Percentiles rank a stretch among this genome's conserved stretches.
These are phyloP conservation scores for Melanopsichium pennsylvanicum DNA, from an alignment of 1,284 basidiomycete species.

Conservation along the genomic window DNA sequence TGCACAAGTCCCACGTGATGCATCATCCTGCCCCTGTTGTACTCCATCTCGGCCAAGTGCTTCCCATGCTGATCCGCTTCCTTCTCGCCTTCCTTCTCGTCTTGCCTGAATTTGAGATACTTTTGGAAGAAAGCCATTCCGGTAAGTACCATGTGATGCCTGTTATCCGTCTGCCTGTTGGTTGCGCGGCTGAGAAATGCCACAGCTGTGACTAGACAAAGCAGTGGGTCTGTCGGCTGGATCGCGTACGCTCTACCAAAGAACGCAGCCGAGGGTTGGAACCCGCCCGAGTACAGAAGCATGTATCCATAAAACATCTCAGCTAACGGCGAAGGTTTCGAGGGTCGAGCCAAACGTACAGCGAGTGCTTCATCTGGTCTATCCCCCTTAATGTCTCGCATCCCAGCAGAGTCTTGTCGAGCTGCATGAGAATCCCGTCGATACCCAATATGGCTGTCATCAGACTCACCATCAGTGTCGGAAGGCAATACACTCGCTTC, in stretches of 20 bases:
- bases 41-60: conserved; percentile 75
- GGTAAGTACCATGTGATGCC: conserved; percentile 73
- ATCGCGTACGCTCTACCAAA: conserved; percentile 85
- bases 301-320: conserved; percentile 86
- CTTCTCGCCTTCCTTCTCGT: conserved; percentile 61
- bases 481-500: not conserved
- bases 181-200: conserved; percentile 86
- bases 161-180: conserved; percentile 92
- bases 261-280: conserved; percentile 87
- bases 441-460: conserved; percentile 38
- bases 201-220: conserved; percentile 82
- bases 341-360: conserved; percentile 33
- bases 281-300: conserved; percentile 82
- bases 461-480: conserved; percentile 44
- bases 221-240: conserved; percentile 81
- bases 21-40: conserved; percentile 87
- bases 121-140: conserved; percentile 43
- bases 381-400: conserved; percentile 16
- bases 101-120: conserved; percentile 72
- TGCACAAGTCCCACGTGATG: conserved; percentile 74
- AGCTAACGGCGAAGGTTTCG: conserved; percentile 70
- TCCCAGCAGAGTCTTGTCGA: not conserved
- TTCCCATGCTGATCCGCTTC: conserved; percentile 68
- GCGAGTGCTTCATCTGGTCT: conserved; percentile 18
- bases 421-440: not conserved